phyloP scores from a whole-genome alignment of 768 basidiomycete species.

The Xerocomus potaroensis region DNA sequence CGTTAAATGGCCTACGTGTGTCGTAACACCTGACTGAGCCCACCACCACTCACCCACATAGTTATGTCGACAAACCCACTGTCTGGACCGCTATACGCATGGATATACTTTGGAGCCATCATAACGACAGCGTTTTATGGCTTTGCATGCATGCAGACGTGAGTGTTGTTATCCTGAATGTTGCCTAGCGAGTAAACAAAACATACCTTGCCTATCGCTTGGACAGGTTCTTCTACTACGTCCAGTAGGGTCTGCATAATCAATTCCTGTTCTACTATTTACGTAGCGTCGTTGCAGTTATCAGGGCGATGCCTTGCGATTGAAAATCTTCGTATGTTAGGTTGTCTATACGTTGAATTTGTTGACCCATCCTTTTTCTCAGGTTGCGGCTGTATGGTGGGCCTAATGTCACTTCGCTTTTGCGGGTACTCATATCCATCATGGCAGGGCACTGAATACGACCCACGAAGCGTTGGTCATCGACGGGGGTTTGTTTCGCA shows the following conservation, averaged over 20 bases:
- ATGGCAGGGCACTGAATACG: neutral
- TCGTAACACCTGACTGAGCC: too few relatives aligned
- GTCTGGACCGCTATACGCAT: neutral
- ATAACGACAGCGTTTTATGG: neutral
- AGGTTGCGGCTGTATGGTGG: neutral
- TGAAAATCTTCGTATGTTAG: neutral
- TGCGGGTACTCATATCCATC: neutral
- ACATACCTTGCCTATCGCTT: too few relatives aligned
- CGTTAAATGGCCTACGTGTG: too few relatives aligned
- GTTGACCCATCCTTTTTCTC: neutral
- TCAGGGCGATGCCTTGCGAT: neutral
- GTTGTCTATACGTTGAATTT: neutral
- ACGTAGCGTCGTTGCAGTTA: neutral
- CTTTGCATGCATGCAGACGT: slow-evolving; percentile 1
- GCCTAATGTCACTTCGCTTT: neutral
- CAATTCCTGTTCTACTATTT: neutral
- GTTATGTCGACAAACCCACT: too few relatives aligned
- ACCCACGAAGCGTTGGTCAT: neutral
- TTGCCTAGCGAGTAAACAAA: neutral
- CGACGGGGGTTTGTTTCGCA: neutral
- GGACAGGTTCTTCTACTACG: neutral
- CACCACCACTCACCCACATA: too few relatives aligned
- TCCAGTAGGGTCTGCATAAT: neutral
- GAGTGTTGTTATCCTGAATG: neutral
- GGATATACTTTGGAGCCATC: neutral